Base-by-base conservation (phyloP, 441 rosid species). In the Aleurites moluccanus region DNA sequence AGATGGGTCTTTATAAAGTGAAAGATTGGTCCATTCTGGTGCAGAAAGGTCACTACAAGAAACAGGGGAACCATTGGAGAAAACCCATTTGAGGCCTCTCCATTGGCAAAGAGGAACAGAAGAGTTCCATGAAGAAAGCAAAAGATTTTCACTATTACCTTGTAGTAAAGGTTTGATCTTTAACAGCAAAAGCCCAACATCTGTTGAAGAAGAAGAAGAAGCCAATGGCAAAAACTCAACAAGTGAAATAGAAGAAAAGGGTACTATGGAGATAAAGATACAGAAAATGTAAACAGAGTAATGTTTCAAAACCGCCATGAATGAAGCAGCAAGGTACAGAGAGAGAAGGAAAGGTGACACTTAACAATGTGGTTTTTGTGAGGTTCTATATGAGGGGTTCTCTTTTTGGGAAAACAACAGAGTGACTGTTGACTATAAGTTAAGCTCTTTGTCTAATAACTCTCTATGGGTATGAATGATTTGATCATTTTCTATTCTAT, bases 11-110 rank as follows among this genome's bases (percentile, higher is more conserved):
- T 82, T 88, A 75, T 69, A 85, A 64, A 93, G 89, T 73, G 99
- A 80, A 45, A 77, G 69, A 78, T 88, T 91, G n/a, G 93, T 73
- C 98, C 93, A 88, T 62, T 89, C 85, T 6, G 90, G 92, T 23
- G 93, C 84, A 72, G 92, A 85, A 65, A 87, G 70, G 78, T 89
- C 91, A 28, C 44, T 63, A 64, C 99, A 95, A 56, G 83, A 77
- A 73, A 88, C 86, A 60, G 88, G 83, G 73, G 85, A 77, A 49
- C 92, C 97, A 78, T 87, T 53, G 75, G 92, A 85, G 87, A 87
- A 88, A 40, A 88, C 94, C 99, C 99, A 95, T 83, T 93, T 89
- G 72, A 95, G 92, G 16, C 98, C 99, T 82, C 97, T 83, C 99
- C 99, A 95, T 81, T 93, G 98, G 77, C 99, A 95, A 9, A 95